Evolutionary conservation across 2,329 filamentous ascomycete species (phyloP), one percentile per base, ranked within the genome.

Genomic region (Arachnopeziza araneosa): DNA sequence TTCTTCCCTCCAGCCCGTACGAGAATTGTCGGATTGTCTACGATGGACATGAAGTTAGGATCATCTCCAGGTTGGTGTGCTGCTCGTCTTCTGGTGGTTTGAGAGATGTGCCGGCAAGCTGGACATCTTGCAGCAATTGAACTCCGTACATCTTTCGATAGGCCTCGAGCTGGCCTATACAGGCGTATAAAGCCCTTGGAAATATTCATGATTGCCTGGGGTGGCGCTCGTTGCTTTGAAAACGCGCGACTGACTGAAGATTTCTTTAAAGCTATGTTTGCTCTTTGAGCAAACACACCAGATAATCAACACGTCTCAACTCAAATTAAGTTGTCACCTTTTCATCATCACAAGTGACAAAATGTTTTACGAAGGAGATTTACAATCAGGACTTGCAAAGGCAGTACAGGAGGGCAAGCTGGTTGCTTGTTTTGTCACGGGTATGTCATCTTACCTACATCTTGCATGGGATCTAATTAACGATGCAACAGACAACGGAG

Each of bases 341-440:
- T 19, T 14, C 36, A 44, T 44, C 26, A 30, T 30, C 26, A 44
- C 44, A 19, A 53, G 26, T 23, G 63, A 56, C 65, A 72, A 53
- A 50, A 93, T 96, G 87, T 97, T 96, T 75, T 93, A 92, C 73
- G 71, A 86, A 62, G 93, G 92, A 21, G 86, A 85, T 62, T 76
- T 97, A 22, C 89, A 96, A 69, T 87, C 88, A 69, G 93, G 91
- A 60, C 96, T 97, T 67, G 80, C 83, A 32, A 79, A 83, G 22
- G 91, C 93, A 14, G 80, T 97, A 7, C 82, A 84, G 62, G 80
- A 93, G 72, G 79, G 84, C 61, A 96, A 93, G 74, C 80, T 89
- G 21, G 89, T 97, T 0, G 83, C 90, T 30, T 96, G 91, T 76
- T 96, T 97, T 74, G 87, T 96, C 32, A 84, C 86, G 70, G 88